Evolutionary conservation across 2,329 filamentous ascomycete genomes (phyloP), one percentile per base, ranked within the genome.

Genomic region (Alternaria sp.): DNA sequence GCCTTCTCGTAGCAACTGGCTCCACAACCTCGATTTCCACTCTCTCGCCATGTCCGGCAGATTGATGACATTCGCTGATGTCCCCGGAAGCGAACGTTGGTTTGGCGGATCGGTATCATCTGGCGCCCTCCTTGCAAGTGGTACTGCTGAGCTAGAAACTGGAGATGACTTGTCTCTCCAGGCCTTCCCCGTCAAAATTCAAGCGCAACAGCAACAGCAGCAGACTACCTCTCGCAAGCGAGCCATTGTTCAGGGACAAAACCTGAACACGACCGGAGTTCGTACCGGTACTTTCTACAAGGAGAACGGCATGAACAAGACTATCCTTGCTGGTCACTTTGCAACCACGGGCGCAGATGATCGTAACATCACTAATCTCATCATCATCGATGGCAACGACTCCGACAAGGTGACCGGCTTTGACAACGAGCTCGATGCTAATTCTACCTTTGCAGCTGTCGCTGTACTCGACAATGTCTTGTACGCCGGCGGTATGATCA

Each of bases 261-360:
- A 83, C 63, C 70, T 81, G 47, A 84, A 81, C 61, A 79, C 86
- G 8, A 85, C 85, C 3, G 93, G 92, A 30, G 89, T 96, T n/a
- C 84, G 90, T 22, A 88, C 91, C 7, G 95, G 93, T 30, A 81
- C 89, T 2, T 97, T 96, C 74, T 93, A 96, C 76, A 86, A 85
- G 39, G 83, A 85, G 16, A 87, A 88, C 63, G 83, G 82, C 59
- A 86, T 87, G 64, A 97, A 97, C 77, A 84, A 96, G 57, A 98
- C 95, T 0, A 87, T 98, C 39, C 84, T 98, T 28, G 95, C 89
- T 49, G 95, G 95, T 1, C 92, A 93, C 70, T 99, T 99, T 75
- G 86, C 87, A 7, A 89, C 92, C 1, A 87, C 83, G 30, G 87
- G 86, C 14, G 85, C 85, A 7, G 87, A 94, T 67, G 91, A 89